Percentiles rank a stretch among this genome's conserved stretches.
phyloP scores from a whole-genome alignment of 2,329 filamentous ascomycete genomes.

The Monilinia laxa region DNA sequence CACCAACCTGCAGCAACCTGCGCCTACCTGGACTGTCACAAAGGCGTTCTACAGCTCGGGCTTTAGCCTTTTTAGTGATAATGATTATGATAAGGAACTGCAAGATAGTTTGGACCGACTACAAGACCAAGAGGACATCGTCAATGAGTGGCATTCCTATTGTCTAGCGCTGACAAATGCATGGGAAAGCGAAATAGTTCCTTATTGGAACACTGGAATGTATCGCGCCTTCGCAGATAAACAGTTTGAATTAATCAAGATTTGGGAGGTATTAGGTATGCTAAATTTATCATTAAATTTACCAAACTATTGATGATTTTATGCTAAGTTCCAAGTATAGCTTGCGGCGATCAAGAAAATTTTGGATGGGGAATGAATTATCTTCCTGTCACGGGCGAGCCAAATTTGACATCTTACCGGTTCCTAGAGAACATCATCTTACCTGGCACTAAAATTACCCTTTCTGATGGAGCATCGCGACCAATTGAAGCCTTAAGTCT shows the following conservation, averaged over 20 bases:
- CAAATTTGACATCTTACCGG: neutral
- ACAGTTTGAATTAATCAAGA: neutral
- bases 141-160: slow-evolving; percentile 1
- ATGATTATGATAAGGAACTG: neutral
- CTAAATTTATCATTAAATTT: neutral
- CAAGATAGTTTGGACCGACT: slow-evolving; percentile 3
- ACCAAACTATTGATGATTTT: neutral
- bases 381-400: neutral
- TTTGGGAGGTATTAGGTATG: neutral
- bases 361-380: neutral
- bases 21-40: neutral
- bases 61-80: neutral
- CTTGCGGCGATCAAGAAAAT: neutral
- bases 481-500: neutral
- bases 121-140: neutral
- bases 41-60: neutral
- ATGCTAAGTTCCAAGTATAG: neutral
- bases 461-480: neutral
- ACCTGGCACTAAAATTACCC: neutral
- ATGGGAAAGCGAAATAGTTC: neutral
- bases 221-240: neutral
- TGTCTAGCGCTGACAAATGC: neutral
- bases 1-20: neutral
- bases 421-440: neutral
- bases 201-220: neutral